Evolutionary conservation across 495 filamentous ascomycete genomes (phyloP), one percentile per base, ranked within the genome.

Genomic region (Aspergillus ostianus): DNA sequence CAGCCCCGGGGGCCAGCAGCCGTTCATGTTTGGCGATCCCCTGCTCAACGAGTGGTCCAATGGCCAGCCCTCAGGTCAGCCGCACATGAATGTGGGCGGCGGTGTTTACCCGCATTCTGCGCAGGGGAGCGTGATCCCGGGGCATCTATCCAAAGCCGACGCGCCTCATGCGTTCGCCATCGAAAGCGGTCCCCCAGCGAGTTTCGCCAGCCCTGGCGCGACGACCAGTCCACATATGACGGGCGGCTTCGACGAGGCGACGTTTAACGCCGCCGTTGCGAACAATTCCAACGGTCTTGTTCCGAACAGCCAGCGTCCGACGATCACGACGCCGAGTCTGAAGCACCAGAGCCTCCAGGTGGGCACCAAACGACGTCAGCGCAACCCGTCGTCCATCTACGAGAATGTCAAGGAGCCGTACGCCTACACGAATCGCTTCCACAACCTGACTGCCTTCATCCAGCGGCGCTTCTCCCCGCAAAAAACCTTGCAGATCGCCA

Each of bases 371-470:
- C 69, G 85, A 61, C 85, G 83, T 17, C 81, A 80, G 47, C 85
- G 85, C 41, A 91, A 97, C 63, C 88, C 93, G 6, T 92, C 88
- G 0, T 80, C 84, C 23, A 92, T 97, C 61, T 98, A 98, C 75
- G 85, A 90, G 56, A 88, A 84, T 47, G 91, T 98, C 64, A 90
- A 87, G 53, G 84, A 92, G 64, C 92, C 95, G 21, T 97, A 98
- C 68, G 84, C 89, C 9, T 97, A 98, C 67, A 91, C 91, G 2
- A 84, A 80, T 55, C 90, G 91, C 47, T 97, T 97, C 74, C 94
- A 98, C 77, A 88, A 85, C 58, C 81, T 98, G 49, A 92, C 89
- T 55, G 83, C 84, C n/a, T 86, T 90, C 61, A 81, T 98, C 13
- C 85, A 90, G 68, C 84, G 84, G 21, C 88, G 93, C 10, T 96